Base-by-base conservation (phyloP, 352 stramenopile genomes). In the Globisporangium paroecandrum region DNA sequence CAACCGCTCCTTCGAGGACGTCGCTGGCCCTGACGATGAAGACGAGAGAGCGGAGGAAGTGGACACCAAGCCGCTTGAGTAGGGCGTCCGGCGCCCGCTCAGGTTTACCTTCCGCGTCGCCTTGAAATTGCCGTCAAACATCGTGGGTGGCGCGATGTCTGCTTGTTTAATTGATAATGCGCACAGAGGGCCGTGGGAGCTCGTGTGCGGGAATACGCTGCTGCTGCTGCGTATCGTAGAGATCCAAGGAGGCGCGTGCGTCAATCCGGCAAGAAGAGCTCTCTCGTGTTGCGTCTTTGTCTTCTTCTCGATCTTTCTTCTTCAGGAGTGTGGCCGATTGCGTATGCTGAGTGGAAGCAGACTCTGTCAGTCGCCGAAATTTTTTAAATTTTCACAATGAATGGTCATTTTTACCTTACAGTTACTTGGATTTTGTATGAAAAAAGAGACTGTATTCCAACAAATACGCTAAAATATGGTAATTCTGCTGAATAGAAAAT, bases 91-190 rank as follows among this genome's bases (percentile, higher is more conserved):
- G 3, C 84, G 76, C 9, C 84, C 84, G 66, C 84, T 89, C 55
- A 92, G 67, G 64, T 89, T 90, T 36, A 92, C 82, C 58, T 87
- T 89, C 25, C 84, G 81, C 36, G 79, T 62, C n/a, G 75, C 62
- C 69, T 89, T 89, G 72, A 92, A 90, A 66, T 75, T 86, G 25
- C 84, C 84, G 64, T 92, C 84, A 53, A 92, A 92, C 84, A 92
- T 92, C 3, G 18, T 47, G 4, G 22, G 49, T 12, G 10, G 10
- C 6, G 27, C 4, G 15, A 15, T 8, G 15, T 22, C 43, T 51
- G 43, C 5, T 51, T 22, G 43, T 8, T 51, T 20, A 51, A 51
- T 51, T n/a, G 43, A 51, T 49, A n/a, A 5, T 47, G 12, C 32
- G 15, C 27, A n/a, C 15, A n/a, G 54, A 59, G 18, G 13, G 4